phyloP scores from a whole-genome alignment of 2,329 filamentous ascomycete genomes.

The Dactylonectria estremocensis region DNA sequence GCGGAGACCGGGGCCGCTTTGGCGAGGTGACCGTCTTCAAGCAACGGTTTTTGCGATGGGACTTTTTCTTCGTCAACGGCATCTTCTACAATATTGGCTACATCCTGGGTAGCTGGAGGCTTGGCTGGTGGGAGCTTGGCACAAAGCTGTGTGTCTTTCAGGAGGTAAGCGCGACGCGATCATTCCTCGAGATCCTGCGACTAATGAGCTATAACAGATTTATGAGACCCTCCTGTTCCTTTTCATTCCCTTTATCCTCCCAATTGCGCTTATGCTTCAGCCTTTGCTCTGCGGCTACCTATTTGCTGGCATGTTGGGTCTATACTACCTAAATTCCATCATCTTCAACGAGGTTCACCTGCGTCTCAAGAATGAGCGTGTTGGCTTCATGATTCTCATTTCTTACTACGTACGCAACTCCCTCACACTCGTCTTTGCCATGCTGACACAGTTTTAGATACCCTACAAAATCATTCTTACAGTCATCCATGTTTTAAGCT shows the following conservation, averaged over 20 bases:
- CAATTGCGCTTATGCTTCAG: conserved; percentile 18
- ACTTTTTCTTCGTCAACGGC: conserved; percentile 32
- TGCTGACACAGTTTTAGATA: conserved; percentile 16
- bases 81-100: conserved; percentile 30
- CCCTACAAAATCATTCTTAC: conserved; percentile 26
- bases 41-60: conserved; percentile 31
- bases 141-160: conserved; percentile 31
- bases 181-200: neutral
- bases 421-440: too few relatives aligned
- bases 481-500: conserved; percentile 22
- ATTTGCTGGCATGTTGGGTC: conserved; percentile 1
- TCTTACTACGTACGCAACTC: conserved; percentile 22
- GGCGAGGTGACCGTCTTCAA: conserved; percentile 35
- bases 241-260: conserved; percentile 27
- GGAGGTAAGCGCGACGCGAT: conserved; percentile 5
- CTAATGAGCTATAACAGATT: conserved; percentile 8
- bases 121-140: conserved; percentile 24
- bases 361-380: conserved; percentile 24
- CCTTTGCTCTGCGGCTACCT: conserved; percentile 21
- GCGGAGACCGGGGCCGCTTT: conserved; percentile 24
- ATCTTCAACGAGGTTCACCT: conserved; percentile 30
- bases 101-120: conserved; percentile 26
- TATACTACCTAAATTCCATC: conserved; percentile 19
- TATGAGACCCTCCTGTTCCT: conserved; percentile 29
- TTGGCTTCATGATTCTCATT: conserved; percentile 18